Evolutionary conservation across 2,329 filamentous ascomycete species (phyloP), one percentile per base, ranked within the genome.

Genomic region (Herpomyces periplanetae): DNA sequence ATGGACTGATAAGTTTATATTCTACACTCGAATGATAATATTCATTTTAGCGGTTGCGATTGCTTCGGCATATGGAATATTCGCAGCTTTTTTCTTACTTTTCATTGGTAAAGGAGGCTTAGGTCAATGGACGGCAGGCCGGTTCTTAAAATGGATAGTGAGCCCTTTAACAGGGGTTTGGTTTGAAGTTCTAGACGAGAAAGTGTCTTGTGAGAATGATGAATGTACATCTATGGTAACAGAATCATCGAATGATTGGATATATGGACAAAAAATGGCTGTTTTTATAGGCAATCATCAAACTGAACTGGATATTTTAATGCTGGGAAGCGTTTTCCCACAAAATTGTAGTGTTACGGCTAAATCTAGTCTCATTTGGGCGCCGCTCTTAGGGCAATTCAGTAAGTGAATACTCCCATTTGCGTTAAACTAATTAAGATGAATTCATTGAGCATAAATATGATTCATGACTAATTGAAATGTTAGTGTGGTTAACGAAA

Each of bases 201-300:
- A n/a, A n/a, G 73, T 6, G 31, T n/a, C n/a, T n/a, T n/a, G 55
- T 23, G 39, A 57, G 27, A 35, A 58, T 28, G 51, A 73, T 23
- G 42, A 43, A 17, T 58, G 17, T 13, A 23, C 12, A 11, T 26
- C 18, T 10, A 15, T 14, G 32, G 33, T 10, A 31, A 29, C 12
- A 30, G 31, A 16, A 31, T 28, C 28, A 25, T 17, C 31, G 30
- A 2, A n/a, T n/a, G n/a, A n/a, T n/a, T n/a, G 31, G 32, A 6
- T 13, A 31, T 11, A 30, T 27, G 17, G 28, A 30, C 26, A 46
- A 5, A 46, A 75, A 19, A 80, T 80, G 1, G 73, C 68, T 22
- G 64, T 96, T 22, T 73, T 96, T 32, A 49, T 96, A 28, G 65
- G 64, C 15, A 91, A 91, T 41, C 80, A 96, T 43, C 80, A 96